Evolutionary conservation across 495 filamentous ascomycete genomes (phyloP).

Genomic region (Glonium stellatum): DNA sequence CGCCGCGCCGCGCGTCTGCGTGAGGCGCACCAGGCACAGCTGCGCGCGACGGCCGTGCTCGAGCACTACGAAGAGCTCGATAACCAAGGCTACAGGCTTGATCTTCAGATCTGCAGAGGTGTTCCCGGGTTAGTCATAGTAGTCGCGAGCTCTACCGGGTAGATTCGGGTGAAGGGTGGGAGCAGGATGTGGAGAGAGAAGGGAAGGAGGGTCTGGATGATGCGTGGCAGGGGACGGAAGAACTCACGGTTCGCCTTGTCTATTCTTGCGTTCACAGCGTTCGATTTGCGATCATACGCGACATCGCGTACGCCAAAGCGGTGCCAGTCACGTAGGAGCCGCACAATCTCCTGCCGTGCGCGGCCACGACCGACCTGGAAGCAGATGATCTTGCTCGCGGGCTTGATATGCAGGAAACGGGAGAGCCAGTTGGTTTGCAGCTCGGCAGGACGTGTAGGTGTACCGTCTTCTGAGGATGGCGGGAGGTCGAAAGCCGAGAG

Average conservation of each 20-base stretch:
- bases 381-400: conserved; percentile 63
- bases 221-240: conserved; percentile 8
- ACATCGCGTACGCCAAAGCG: conserved; percentile 71
- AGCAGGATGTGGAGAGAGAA: conserved; percentile 4
- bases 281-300: conserved; percentile 62
- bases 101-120: conserved; percentile 55
- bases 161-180: conserved; percentile 1
- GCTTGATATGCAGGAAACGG: conserved; percentile 82
- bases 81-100: conserved; percentile 70
- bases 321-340: conserved; percentile 69
- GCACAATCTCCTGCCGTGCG: conserved; percentile 65
- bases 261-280: conserved; percentile 70
- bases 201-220: background rate
- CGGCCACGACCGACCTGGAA: conserved; percentile 61
- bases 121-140: background rate
- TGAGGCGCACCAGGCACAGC: conserved; percentile 74
- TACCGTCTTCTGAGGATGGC: conserved; percentile 20
- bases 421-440: conserved; percentile 75
- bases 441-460: conserved; percentile 37
- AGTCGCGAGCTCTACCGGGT: conserved; percentile 1
- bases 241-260: conserved; percentile 66
- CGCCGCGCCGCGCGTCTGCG: conserved; percentile 79
- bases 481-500: conserved; percentile 14
- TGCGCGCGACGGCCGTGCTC: conserved; percentile 55
- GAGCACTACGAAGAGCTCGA: conserved; percentile 76